Evolutionary conservation across 345 rosid genomes (phyloP).

Genomic region (Dipteronia dyeriana): DNA sequence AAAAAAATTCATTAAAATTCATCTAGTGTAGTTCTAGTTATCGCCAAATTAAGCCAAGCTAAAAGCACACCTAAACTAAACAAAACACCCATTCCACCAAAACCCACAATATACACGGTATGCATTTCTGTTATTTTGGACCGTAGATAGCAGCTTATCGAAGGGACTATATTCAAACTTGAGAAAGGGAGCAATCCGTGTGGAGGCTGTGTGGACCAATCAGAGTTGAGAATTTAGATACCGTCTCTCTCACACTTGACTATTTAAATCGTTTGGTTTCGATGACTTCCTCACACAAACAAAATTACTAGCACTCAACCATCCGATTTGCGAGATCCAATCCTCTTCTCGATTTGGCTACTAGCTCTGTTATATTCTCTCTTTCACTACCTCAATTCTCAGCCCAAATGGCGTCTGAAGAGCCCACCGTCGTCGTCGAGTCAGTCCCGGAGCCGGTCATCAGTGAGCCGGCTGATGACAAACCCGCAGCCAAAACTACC

Average conservation of each 20-base stretch:
- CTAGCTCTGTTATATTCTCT: background rate
- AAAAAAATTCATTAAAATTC: constrained; percentile 27
- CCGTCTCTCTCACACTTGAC: constrained; percentile 37
- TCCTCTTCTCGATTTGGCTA: background rate
- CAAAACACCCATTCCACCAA: constrained; percentile 9
- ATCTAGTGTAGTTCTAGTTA: constrained; percentile 26
- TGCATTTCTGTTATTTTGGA: constrained; percentile 2
- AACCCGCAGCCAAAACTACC: constrained; percentile 36
- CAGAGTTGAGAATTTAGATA: constrained; percentile 38
- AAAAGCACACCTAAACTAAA: constrained; percentile 74
- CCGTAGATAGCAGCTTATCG: constrained; percentile 60
- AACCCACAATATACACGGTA: constrained; percentile 28
- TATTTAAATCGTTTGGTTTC: constrained; percentile 55
- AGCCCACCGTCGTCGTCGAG: constrained; percentile 39
- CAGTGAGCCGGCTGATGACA: constrained; percentile 33
- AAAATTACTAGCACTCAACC: background rate
- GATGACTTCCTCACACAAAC: constrained; percentile 12
- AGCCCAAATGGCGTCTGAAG: constrained; percentile 54
- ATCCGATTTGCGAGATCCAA: constrained; percentile 17
- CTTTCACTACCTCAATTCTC: background rate
- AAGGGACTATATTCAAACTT: constrained; percentile 63
- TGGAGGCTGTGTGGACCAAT: constrained; percentile 47
- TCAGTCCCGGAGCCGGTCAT: constrained; percentile 20
- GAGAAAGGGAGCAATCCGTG: constrained; percentile 47
- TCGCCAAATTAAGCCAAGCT: constrained; percentile 30